Percentiles rank a stretch among this genome's conserved stretches.
phyloP scores from a whole-genome alignment of 768 basidiomycete species.

The Xanthoconium stramineum region DNA sequence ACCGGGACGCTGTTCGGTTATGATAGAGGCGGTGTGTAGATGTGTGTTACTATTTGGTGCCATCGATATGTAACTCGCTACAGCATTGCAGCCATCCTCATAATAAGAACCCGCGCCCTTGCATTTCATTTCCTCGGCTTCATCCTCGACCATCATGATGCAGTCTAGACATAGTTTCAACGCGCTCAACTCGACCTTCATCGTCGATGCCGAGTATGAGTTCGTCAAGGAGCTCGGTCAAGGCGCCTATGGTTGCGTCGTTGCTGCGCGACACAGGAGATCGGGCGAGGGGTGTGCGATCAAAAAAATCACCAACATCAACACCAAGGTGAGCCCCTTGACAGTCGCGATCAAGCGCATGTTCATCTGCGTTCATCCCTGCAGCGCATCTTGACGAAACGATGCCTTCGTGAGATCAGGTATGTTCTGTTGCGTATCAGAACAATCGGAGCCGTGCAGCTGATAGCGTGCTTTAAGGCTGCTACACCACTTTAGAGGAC shows the following conservation, averaged over 20 bases:
- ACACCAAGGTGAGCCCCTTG: slow-evolving; percentile 64
- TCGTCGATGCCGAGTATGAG: slow-evolving; percentile 86
- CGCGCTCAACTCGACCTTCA: slow-evolving; percentile 80
- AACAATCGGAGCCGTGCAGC: neutral
- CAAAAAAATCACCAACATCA: slow-evolving; percentile 95
- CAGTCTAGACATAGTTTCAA: slow-evolving; percentile 78
- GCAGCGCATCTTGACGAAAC: slow-evolving; percentile 92
- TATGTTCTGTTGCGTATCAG: slow-evolving; percentile 31
- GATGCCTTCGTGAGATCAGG: slow-evolving; percentile 95
- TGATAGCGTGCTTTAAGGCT: slow-evolving; percentile 48
- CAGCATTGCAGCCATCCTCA: too few relatives aligned
- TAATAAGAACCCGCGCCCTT: too few relatives aligned
- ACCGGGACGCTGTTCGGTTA: neutral
- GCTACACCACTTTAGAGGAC: slow-evolving; percentile 95
- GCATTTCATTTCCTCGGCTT: slow-evolving; percentile 1
- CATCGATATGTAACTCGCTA: slow-evolving; percentile 27
- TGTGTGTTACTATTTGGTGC: slow-evolving; percentile 29
- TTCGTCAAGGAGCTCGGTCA: slow-evolving; percentile 97
- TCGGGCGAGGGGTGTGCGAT: slow-evolving; percentile 90
- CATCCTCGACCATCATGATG: slow-evolving; percentile 38
- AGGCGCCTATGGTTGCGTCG: slow-evolving; percentile 92
- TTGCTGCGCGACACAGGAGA: slow-evolving; percentile 77
- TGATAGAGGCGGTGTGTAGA: slow-evolving; percentile 6
- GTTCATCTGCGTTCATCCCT: slow-evolving; percentile 7
- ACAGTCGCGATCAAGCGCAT: neutral